A percentile compares a stretch with the other conserved stretches of the same genome.
Evolutionary conservation across 2,329 filamentous ascomycete genomes (phyloP).

Genomic region (Xylariales sp.): DNA sequence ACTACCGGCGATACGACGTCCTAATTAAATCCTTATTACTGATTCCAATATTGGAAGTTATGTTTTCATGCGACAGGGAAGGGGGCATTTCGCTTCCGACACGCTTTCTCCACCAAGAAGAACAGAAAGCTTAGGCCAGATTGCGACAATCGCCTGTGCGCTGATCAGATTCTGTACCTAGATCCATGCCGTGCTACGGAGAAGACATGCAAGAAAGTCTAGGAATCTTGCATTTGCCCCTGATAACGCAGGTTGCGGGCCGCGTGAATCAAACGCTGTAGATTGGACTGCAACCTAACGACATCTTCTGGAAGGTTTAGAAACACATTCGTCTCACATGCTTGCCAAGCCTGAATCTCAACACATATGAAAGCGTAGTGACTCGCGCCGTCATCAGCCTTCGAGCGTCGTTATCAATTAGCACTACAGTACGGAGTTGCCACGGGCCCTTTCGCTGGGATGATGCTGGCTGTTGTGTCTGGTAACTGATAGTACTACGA

Average conservation of each 20-base stretch:
- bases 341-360: no score
- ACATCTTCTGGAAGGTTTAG: constrained; percentile 5
- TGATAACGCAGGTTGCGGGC: not conserved
- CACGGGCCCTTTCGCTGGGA: no score
- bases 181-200: constrained; percentile 1
- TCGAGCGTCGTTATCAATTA: no score
- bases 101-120: not conserved
- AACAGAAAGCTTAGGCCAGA: not conserved
- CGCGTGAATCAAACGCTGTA: constrained; percentile 5
- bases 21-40: constrained; percentile 6
- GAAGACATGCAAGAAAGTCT: constrained; percentile 3
- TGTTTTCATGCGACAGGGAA: constrained; percentile 6
- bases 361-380: no score
- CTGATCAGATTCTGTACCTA: not conserved
- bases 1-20: constrained; percentile 5
- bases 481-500: no score
- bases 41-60: constrained; percentile 5
- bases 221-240: not conserved
- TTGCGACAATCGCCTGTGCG: not conserved
- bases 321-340: no score
- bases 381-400: no score
- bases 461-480: no score
- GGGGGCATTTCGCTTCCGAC: not conserved
- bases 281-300: not conserved
- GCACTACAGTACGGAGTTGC: no score